phyloP scores from a whole-genome alignment of 495 filamentous ascomycete species.

The Melanomma pulvis-pyrius region DNA sequence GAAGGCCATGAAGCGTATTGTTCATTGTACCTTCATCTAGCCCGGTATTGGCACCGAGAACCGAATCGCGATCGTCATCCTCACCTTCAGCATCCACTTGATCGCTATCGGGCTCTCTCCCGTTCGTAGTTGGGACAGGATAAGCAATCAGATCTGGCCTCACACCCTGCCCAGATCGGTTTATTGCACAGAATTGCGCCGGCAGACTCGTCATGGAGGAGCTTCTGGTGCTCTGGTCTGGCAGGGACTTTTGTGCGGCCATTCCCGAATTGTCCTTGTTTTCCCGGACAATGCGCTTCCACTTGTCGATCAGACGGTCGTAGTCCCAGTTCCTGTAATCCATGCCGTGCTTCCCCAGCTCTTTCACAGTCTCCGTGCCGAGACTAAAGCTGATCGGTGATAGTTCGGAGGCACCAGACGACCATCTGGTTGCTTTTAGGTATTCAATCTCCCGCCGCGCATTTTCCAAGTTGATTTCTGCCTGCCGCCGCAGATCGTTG shows the following conservation, averaged over 20 bases:
- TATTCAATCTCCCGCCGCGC: conserved; percentile 72
- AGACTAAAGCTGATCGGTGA: conserved; percentile 63
- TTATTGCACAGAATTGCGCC: conserved; percentile 6
- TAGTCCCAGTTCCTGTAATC: conserved; percentile 56
- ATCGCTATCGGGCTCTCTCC: conserved; percentile 29
- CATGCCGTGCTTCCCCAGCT: conserved; percentile 30
- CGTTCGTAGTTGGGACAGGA: conserved; percentile 26
- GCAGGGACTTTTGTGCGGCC: conserved; percentile 39
- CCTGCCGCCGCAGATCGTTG: conserved; percentile 63
- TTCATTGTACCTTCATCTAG: conserved; percentile 27
- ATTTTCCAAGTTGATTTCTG: conserved; percentile 62
- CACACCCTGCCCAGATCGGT: not conserved
- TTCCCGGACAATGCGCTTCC: conserved; percentile 56
- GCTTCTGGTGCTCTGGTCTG: conserved; percentile 12
- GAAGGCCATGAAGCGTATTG: not conserved
- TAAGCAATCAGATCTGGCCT: conserved; percentile 11
- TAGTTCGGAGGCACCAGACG: conserved; percentile 57
- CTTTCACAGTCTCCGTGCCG: conserved; percentile 46
- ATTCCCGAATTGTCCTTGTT: conserved; percentile 36
- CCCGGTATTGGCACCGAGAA: conserved; percentile 32
- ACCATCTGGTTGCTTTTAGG: conserved; percentile 66
- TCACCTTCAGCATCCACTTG: conserved; percentile 39
- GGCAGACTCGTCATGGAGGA: conserved; percentile 27
- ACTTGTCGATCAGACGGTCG: conserved; percentile 59
- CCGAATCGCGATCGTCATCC: conserved; percentile 33